Base-by-base conservation (phyloP, 139 green algal species). In the Volvox africanus region DNA sequence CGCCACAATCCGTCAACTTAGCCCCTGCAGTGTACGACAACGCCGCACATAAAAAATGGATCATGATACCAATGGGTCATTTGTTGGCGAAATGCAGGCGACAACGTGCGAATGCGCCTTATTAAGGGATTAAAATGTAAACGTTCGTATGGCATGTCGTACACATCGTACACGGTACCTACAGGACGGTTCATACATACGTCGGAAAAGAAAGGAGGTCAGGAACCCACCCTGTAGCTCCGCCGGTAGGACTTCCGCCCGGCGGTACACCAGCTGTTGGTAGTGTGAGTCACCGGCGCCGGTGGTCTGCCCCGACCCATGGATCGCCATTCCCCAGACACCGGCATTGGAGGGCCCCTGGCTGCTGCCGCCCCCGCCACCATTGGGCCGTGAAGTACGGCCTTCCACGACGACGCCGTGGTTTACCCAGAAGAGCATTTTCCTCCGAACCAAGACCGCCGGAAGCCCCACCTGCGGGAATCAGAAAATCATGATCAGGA, bases 361-460 rank as follows among this genome's bases (percentile, higher is more conserved):
- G 20, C 69, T 68, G 18, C 33, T 62, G 32, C 30, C 62, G 32
- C 26, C 78, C 1, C 24, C 62, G 32, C 36, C 78, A 0, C 24
- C 37, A 0, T 80, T 62, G 24, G 1, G 28, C 11, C 78, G 20
- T 1, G 1, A 33, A 17, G n/a, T 35, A 0, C 93, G 92, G 32
- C 80, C 76, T 93, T 97, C 96, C 37, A 91, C 32, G 32, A 98
- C 78, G 35, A 98, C 89, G 0, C 97, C 98, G 71, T 97, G 94
- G 76, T 98, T 97, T 36, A 99, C 93, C 98, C 98, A 99, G 83
- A 98, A 98, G 24, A 97, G 80, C 33, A 95, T 92, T 62, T 96
- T 96, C 65, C 90, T 88, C 5, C 95, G 92, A 67, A 99, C 91
- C 32, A 94, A 80, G 2, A 91, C 80, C n/a, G 86, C 33, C 0